Evolutionary conservation across 495 filamentous ascomycete species (phyloP), one percentile per base, ranked within the genome.

Genomic region (Aspergillus bridgeri): DNA sequence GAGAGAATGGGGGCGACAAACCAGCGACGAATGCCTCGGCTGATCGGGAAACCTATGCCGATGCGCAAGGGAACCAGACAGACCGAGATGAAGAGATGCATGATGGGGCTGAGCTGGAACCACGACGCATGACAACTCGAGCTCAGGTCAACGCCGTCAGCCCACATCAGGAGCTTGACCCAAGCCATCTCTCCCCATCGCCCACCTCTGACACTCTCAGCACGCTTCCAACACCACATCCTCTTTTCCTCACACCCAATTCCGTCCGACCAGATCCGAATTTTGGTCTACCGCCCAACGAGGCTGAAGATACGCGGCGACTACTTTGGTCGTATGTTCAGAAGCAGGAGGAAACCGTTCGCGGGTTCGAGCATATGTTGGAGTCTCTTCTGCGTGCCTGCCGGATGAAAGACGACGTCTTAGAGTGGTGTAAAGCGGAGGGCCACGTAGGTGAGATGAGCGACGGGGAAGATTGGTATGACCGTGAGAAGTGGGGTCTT

Each of bases 401-500:
- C 62, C 83, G 89, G 25, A 84, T 90, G 77, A 83, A 92, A 47
- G 84, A 87, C 55, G 80, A 86, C 46, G 91, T 98, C 11, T 81
- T 88, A 67, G 85, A 89, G 57, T 96, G 90, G 89, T 83, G 81
- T 52, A 93, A 95, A 70, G 91, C 94, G 0, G 95, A 98, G 71
- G 90, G 85, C 5, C 94, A 97, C 65, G 81, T 89, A 22, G 91
- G 90, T 2, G 83, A 87, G 53, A 76, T 96, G 84, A 92, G 88
- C 33, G 92, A 97, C 65, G 91, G 91, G 3, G 92, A 97, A 75
- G 92, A 97, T 67, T 97, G 92, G 91, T 95, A 95, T 69, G 92
- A 97, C 65, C 84, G 83, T 55, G 90, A 94, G 66, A 87, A 89
- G 76, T 96, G 90, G 92, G 86, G 86, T 3, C 69, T 97, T 44